Evolutionary conservation across 192 early-diverging fungal genomes (phyloP), one percentile per base, ranked within the genome.

Genomic region (Coemansia sp.): DNA sequence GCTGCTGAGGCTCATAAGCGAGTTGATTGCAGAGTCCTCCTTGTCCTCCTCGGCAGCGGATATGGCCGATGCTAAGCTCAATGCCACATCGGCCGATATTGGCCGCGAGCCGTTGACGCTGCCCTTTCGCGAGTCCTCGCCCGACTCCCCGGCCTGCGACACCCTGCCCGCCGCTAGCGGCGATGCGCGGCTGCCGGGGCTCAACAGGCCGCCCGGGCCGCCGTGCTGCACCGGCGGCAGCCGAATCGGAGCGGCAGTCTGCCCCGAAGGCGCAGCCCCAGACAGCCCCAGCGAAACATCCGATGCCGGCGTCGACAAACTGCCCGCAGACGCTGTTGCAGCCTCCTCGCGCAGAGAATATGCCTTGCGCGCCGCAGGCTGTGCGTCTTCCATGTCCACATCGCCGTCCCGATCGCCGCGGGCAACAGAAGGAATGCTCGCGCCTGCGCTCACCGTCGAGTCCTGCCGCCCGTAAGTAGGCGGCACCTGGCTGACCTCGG

Each of bases 1-100:
- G 28, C 71, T 69, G 59, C 76, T 79, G 32, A 79, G 59, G 35
- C 76, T 79, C 76, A 79, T 79, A 23, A 79, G 69, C 16, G 76
- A 79, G 53, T 79, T 79, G 35, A 79, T 72, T 14, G 76, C 76
- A 23, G 70, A 79, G 29, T 51, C 76, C 8, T 79, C 76, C 33
- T 79, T 72, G 57, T 79, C 76, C 12, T 79, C 76, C n/a, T 79
- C 70, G 0, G 58, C 56, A 0, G 53, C 60, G 0, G 76, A 58
- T 7, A 65, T 47, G 4, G 63, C 69, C 5, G 69, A 66, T 1
- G 66, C 69, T 19, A 79, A 56, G 25, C 69, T 66, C 3, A 54
- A 11, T 2, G 64, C 48, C 28, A 35, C 54, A 4, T 43, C 54
- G 6, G 31, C 27, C 22, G 52, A 25, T 19, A 16, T 3, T 21